Base-by-base conservation (phyloP, 768 basidiomycete genomes). In the Hericium rajendrae region DNA sequence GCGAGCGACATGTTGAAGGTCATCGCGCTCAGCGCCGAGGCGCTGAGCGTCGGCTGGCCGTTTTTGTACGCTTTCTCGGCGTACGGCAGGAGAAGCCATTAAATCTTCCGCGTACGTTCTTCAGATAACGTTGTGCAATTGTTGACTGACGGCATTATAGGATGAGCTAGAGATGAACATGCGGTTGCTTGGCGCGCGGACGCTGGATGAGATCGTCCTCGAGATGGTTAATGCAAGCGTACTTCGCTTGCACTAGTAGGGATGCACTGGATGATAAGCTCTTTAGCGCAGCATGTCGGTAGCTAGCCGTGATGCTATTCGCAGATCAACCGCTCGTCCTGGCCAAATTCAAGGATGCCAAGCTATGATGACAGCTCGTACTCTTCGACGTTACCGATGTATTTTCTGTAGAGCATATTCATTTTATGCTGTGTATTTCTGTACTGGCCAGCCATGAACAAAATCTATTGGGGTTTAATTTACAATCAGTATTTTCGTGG, bases 151-250 rank as follows among this genome's bases (percentile, higher is more conserved):
- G 22, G 61, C 37, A 6, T 6, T 59, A 9, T 66, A 97, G 92
- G 91, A 94, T 63, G 95, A 99, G 70, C 92, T 99, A 64, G 91
- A 94, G 75, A 97, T 98, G 95, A 94, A 95, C 71, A 80, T 97
- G 81, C 86, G 94, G 15, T 76, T 98, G 1, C 71, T 99, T 28
- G 95, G 95, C 6, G 94, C 94, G 0, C 82, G 78, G 3, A 87
- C 80, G 0, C 69, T 98, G 48, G 78, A 78, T 54, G 91, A 97
- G 38, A 74, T 98, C 56, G 82, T 84, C 0, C 90, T 88, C 0
- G 81, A 83, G 48, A 94, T 98, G 94, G 91, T 98, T 8, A 92
- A 97, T 60, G 83, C 84, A 5, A 81, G 82, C 2, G 84, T 81
- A 53, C 71, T 94, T 28, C 72, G 76, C 52, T 68, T 75, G 20